Evolutionary conservation across 2,329 filamentous ascomycete genomes (phyloP).

Genomic region (Diaporthe destruens): DNA sequence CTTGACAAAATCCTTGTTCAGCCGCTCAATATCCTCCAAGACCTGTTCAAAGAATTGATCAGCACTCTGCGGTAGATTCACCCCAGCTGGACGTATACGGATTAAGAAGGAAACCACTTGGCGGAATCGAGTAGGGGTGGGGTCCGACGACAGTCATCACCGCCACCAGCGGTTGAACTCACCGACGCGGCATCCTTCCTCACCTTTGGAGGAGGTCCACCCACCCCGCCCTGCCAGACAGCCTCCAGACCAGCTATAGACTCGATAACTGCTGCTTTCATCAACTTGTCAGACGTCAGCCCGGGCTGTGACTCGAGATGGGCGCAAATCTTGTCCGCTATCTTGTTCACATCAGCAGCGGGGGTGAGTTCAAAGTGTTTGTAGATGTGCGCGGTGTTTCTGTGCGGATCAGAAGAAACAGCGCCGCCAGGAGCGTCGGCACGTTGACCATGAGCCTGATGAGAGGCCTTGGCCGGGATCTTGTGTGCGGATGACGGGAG

Average conservation of each 20-base stretch:
- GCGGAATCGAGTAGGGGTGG: neutral
- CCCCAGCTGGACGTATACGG: no score
- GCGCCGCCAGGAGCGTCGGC: no score
- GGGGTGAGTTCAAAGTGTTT: neutral
- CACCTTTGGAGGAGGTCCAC: neutral
- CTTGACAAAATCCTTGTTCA: neutral
- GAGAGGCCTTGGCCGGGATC: no score
- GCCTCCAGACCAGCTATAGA: constrained; percentile 13
- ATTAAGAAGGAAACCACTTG: no score
- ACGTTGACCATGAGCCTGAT: neutral
- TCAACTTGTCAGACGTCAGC: neutral
- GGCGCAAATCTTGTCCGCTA: neutral
- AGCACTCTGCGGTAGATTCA: neutral
- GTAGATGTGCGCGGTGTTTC: neutral
- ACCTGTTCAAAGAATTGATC: neutral
- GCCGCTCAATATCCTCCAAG: neutral
- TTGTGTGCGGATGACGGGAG: neutral
- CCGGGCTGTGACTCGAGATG: neutral
- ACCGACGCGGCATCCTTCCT: neutral
- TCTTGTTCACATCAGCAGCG: neutral
- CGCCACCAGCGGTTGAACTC: neutral
- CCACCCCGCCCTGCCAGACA: neutral
- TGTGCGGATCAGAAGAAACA: neutral
- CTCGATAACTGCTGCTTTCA: constrained; percentile 4
- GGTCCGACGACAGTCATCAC: no score